These are phyloP conservation scores for Aspergillus luchuensis DNA, from an alignment of 2,329 filamentous ascomycete genomes.

Conservation along the genomic window DNA sequence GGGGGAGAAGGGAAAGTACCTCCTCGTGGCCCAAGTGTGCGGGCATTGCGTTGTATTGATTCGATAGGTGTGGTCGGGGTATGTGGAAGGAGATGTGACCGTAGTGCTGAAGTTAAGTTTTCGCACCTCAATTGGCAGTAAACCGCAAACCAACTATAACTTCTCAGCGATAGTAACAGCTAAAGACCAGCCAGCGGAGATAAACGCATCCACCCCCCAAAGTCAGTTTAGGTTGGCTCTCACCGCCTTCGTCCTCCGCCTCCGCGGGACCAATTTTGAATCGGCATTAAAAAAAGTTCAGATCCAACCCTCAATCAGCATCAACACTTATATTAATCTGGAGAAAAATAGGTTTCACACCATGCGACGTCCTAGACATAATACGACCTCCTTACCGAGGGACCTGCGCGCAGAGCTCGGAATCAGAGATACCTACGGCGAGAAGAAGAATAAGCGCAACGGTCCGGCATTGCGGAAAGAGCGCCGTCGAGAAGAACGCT, in stretches of 20 bases:
- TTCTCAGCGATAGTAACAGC: no score
- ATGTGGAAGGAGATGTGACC: not conserved
- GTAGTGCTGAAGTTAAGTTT: no score
- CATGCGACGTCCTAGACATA: constrained; percentile 42
- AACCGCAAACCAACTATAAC: no score
- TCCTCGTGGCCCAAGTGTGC: constrained; percentile 45
- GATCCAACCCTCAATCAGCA: not conserved
- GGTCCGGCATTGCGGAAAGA: constrained; percentile 58
- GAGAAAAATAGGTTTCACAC: not conserved
- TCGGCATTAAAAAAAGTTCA: constrained; percentile 28
- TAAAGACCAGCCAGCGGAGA: no score
- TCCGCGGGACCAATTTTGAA: constrained; percentile 24
- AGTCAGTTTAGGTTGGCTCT: constrained; percentile 11
- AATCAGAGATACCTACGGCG: constrained; percentile 39
- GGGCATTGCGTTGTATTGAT: constrained; percentile 23
- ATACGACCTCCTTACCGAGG: constrained; percentile 47
- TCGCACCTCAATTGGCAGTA: no score
- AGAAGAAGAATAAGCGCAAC: constrained; percentile 34
- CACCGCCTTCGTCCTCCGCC: constrained; percentile 27
- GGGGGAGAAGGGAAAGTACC: constrained; percentile 31
- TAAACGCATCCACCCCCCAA: no score
- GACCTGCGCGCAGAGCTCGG: constrained; percentile 44
- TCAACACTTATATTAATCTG: not conserved
- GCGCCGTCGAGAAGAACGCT: constrained; percentile 66
- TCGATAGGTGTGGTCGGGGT: not conserved